Conservation (phyloP, 139 green algal genomes). For the Chlorella ohadii region DNA sequence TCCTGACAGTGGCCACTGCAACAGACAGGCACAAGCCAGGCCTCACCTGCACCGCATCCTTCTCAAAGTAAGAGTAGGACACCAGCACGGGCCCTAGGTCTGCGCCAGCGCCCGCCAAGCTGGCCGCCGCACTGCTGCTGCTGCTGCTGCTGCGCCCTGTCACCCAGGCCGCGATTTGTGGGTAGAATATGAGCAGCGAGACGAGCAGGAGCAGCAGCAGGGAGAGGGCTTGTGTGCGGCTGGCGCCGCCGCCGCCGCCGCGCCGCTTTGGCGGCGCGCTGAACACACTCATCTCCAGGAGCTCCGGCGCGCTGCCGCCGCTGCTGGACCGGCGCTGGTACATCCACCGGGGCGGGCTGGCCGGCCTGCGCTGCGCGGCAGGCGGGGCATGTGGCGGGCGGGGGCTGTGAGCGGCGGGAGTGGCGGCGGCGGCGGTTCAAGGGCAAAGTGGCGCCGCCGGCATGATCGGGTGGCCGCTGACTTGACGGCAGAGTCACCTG, state of each 20-base stretch:
- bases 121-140: too few relatives aligned
- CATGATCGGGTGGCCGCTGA: too few relatives aligned
- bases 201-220: conserved; percentile 5
- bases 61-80: conserved; percentile 77
- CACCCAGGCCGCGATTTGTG: not conserved
- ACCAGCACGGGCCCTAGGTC: conserved; percentile 55
- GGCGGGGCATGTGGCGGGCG: too few relatives aligned
- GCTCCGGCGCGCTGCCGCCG: not conserved
- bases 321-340: conserved; percentile 3
- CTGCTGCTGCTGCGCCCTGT: not conserved
- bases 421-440: too few relatives aligned
- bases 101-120: not conserved
- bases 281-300: not conserved
- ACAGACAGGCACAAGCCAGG: too few relatives aligned
- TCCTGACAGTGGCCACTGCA: too few relatives aligned
- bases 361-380: too few relatives aligned
- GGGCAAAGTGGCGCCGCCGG: too few relatives aligned
- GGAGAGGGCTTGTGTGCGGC: conserved; percentile 14
- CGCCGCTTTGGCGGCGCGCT: not conserved
- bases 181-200: conserved; percentile 11
- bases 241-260: not conserved
- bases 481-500: too few relatives aligned
- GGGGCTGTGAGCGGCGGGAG: too few relatives aligned
- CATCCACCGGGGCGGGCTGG: not conserved
- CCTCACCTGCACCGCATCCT: conserved; percentile 64